phyloP scores from a whole-genome alignment of 2,329 filamentous ascomycete species.

The Fusarium camptoceras region DNA sequence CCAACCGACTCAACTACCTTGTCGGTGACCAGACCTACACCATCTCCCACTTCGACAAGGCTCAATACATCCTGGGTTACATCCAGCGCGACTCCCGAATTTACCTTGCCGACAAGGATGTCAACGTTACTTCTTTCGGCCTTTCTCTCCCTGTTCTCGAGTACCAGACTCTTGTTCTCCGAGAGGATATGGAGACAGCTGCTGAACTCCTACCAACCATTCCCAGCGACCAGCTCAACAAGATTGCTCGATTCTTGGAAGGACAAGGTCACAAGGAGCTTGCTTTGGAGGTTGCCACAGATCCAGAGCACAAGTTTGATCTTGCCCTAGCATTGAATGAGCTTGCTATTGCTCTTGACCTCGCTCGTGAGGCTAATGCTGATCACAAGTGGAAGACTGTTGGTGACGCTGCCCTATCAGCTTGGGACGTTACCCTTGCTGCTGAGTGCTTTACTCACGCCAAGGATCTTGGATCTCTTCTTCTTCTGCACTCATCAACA shows the following conservation, averaged over 20 bases:
- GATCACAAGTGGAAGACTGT: conserved; percentile 99
- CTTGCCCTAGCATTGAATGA: conserved; percentile 85
- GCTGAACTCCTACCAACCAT: conserved; percentile 86
- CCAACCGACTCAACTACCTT: conserved; percentile 96
- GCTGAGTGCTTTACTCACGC: conserved; percentile 93
- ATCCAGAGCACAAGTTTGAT: conserved; percentile 96
- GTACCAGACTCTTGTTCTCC: conserved; percentile 95
- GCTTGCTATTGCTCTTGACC: conserved; percentile 84
- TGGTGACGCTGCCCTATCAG: conserved; percentile 87
- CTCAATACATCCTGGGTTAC: conserved; percentile 95
- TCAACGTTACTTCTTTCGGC: conserved; percentile 88
- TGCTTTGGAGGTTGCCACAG: conserved; percentile 92
- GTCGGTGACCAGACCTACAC: conserved; percentile 98
- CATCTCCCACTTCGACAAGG: conserved; percentile 94
- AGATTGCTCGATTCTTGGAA: conserved; percentile 96
- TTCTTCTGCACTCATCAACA: conserved; percentile 89
- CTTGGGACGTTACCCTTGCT: conserved; percentile 88
- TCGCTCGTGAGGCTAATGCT: conserved; percentile 84
- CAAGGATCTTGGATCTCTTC: conserved; percentile 88
- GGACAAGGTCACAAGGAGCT: conserved; percentile 97
- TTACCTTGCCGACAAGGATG: conserved; percentile 96
- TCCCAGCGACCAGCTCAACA: conserved; percentile 94
- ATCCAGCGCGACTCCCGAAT: conserved; percentile 94
- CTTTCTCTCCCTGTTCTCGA: conserved; percentile 94
- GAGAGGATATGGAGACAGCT: conserved; percentile 92